Conservation (phyloP, 768 basidiomycete species). For the Myochromella boudieri region DNA sequence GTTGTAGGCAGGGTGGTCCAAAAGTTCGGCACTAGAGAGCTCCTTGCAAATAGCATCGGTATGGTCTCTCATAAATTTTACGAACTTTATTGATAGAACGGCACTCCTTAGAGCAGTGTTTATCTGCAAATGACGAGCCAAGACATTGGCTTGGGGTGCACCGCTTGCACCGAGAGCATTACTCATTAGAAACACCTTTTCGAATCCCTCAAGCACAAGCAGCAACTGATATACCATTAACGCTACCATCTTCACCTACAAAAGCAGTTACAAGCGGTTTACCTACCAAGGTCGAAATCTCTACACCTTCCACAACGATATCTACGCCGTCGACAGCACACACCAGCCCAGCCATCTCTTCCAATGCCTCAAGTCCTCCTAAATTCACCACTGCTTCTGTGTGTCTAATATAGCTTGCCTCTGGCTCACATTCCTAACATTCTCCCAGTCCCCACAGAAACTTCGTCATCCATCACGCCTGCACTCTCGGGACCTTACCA, state of each 20-base stretch:
- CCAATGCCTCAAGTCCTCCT: conserved; percentile 26
- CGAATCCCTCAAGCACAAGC: conserved; percentile 34
- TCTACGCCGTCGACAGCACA: conserved; percentile 15
- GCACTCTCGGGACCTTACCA: conserved; percentile 64
- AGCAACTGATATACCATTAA: conserved; percentile 6
- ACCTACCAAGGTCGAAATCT: conserved; percentile 16
- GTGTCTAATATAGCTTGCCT: neutral
- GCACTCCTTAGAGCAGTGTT: conserved; percentile 38
- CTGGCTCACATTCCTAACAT: conserved; percentile 1
- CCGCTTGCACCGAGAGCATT: conserved; percentile 51
- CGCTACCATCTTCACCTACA: conserved; percentile 2
- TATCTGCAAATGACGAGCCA: conserved; percentile 58
- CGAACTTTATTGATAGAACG: neutral
- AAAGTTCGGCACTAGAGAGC: conserved; percentile 41
- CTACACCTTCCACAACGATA: conserved; percentile 14
- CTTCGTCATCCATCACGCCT: conserved; percentile 75
- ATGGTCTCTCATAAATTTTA: conserved; percentile 16
- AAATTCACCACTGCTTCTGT: conserved; percentile 18
- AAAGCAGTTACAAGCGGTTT: conserved; percentile 9
- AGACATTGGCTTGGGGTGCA: conserved; percentile 53
- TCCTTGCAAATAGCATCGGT: conserved; percentile 55
- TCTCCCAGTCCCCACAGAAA: conserved; percentile 37
- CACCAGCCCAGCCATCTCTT: too few species aligned
- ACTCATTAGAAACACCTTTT: conserved; percentile 51
- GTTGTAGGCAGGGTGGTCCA: conserved; percentile 45